A percentile compares a stretch with the other conserved stretches of the same genome.
These are phyloP conservation scores for Aspergillus alliaceus DNA, from an alignment of 2,329 filamentous ascomycete genomes.

Conservation along the genomic window DNA sequence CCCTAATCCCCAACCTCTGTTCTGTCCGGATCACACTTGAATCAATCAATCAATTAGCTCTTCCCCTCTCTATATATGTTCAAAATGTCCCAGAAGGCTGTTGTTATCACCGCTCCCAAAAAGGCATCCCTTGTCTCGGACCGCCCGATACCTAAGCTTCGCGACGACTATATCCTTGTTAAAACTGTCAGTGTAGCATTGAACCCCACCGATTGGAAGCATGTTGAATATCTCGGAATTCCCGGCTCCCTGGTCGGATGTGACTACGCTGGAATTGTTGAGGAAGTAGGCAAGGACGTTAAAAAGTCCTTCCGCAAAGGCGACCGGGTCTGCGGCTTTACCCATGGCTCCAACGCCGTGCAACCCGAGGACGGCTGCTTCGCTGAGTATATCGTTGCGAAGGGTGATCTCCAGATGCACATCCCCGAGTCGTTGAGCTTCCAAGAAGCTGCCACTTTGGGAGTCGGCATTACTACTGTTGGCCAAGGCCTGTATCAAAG, in stretches of 20 bases:
- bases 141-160: constrained; percentile 40
- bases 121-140: constrained; percentile 10
- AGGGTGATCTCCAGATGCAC: constrained; percentile 48
- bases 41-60: no score
- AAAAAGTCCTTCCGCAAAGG: constrained; percentile 49
- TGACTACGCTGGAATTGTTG: constrained; percentile 56
- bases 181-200: constrained; percentile 53
- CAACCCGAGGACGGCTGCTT: constrained; percentile 54
- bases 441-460: constrained; percentile 54
- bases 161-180: constrained; percentile 54
- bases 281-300: constrained; percentile 51
- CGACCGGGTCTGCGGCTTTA: constrained; percentile 53
- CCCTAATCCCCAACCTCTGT: no score
- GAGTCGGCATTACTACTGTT: constrained; percentile 53
- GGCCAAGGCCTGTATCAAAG: constrained; percentile 47
- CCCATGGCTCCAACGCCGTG: constrained; percentile 45
- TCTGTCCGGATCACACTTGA: no score
- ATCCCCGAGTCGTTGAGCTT: constrained; percentile 51
- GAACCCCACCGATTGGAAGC: constrained; percentile 60
- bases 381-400: constrained; percentile 54
- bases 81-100: constrained; percentile 30
- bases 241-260: constrained; percentile 49
- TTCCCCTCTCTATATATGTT: no score
- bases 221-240: constrained; percentile 38
- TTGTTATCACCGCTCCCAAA: constrained; percentile 31